phyloP scores from a whole-genome alignment of 805 yeast species.

The Blastobotrys parvus region DNA sequence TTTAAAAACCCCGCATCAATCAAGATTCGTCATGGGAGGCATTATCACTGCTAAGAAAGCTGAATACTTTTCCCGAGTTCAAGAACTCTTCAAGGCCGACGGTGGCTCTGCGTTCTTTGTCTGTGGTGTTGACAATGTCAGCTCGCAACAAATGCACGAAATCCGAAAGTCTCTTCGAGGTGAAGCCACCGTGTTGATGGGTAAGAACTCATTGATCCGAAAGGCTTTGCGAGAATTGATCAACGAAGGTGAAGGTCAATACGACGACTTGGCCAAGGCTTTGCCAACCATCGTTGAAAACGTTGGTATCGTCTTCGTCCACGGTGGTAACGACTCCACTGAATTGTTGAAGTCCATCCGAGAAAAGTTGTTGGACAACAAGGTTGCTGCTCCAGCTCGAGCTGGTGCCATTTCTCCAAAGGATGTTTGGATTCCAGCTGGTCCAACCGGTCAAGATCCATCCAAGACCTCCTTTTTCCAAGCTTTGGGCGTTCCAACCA shows the following conservation, averaged over 20 bases:
- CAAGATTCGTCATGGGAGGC: constrained; percentile 97
- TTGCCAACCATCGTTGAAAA: constrained; percentile 95
- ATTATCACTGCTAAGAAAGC: constrained; percentile 85
- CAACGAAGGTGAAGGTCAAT: constrained; percentile 41
- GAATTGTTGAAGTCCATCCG: constrained; percentile 85
- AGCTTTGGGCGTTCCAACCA: constrained; percentile 99
- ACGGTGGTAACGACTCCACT: constrained; percentile 29
- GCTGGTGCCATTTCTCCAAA: constrained; percentile 99
- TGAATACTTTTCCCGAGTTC: constrained; percentile 92
- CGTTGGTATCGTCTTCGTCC: constrained; percentile 99
- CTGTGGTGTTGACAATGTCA: constrained; percentile 99
- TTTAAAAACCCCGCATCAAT: constrained; percentile 31
- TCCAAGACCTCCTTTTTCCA: constrained; percentile 99
- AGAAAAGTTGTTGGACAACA: constrained; percentile 80
- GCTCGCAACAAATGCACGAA: constrained; percentile 99
- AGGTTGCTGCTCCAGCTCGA: constrained; percentile 99
- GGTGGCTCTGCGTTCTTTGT: constrained; percentile 97
- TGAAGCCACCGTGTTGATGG: constrained; percentile 94
- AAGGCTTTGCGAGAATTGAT: constrained; percentile 98
- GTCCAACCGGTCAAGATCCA: constrained; percentile 99
- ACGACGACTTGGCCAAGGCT: constrained; percentile 93
- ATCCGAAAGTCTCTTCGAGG: constrained; percentile 95
- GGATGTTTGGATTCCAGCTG: constrained; percentile 97
- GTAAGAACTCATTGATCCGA: constrained; percentile 99
- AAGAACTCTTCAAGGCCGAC: constrained; percentile 67